A percentile compares a stretch with the other conserved stretches of the same genome.
Conservation (phyloP, 805 yeast species). For the Metschnikowia shivogae region DNA sequence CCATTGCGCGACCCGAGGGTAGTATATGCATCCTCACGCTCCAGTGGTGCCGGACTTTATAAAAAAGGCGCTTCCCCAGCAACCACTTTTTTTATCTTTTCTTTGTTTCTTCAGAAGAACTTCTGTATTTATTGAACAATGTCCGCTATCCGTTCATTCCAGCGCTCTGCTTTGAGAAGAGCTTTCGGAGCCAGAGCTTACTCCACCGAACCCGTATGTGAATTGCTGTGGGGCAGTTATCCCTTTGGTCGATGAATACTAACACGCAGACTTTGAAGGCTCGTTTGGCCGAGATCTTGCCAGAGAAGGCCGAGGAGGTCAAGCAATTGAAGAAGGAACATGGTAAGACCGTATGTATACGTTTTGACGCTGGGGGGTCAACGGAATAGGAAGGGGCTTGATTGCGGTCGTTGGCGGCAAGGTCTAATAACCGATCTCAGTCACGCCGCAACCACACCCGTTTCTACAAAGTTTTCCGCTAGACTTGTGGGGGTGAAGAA, state of each 20-base stretch:
- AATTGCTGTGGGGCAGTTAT: slow-evolving; percentile 3
- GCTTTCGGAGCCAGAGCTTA: slow-evolving; percentile 20
- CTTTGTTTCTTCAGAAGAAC: slow-evolving; percentile 8
- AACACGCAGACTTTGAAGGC: slow-evolving; percentile 72
- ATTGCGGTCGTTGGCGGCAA: too few relatives aligned
- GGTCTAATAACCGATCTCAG: too few relatives aligned
- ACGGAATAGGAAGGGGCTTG: too few relatives aligned
- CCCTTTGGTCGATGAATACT: slow-evolving; percentile 7
- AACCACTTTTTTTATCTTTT: slow-evolving; percentile 7
- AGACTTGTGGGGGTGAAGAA: too few relatives aligned
- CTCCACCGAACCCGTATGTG: slow-evolving; percentile 24
- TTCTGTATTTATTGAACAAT: slow-evolving; percentile 16
- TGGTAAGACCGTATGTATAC: slow-evolving; percentile 66
- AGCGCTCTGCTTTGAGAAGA: slow-evolving; percentile 29
- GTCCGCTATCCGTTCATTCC: slow-evolving; percentile 36
- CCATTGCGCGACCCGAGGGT: slow-evolving; percentile 9
- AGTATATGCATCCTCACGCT: slow-evolving; percentile 13
- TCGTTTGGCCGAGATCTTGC: slow-evolving; percentile 88
- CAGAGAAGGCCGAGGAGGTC: slow-evolving; percentile 88
- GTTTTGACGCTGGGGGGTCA: not conserved
- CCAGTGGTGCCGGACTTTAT: slow-evolving; percentile 5
- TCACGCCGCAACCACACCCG: too few relatives aligned
- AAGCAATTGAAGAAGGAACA: slow-evolving; percentile 85
- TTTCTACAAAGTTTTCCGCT: too few relatives aligned
- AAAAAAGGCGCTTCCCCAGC: slow-evolving; percentile 13